These are phyloP conservation scores for Astrephomene gubernaculifera DNA, from an alignment of 139 green algal species.

Conservation along the genomic window DNA sequence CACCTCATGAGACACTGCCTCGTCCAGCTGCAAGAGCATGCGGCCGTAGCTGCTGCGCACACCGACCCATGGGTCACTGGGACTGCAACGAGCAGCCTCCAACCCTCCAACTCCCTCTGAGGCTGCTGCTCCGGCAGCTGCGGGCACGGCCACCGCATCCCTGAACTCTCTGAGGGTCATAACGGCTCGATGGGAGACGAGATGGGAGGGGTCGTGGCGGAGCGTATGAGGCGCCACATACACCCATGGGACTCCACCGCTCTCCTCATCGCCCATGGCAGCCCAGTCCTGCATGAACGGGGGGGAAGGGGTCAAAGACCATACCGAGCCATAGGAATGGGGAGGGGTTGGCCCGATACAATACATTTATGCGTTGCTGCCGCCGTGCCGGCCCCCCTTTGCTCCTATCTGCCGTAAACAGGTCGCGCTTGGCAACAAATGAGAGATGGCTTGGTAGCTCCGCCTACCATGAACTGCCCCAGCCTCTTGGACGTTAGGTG, in stretches of 20 bases:
- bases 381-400: too few relatives aligned
- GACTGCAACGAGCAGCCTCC: not conserved
- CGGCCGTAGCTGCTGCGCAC: slow-evolving; percentile 41
- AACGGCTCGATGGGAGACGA: slow-evolving; percentile 73
- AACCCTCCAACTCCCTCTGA: too few relatives aligned
- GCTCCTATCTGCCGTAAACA: too few relatives aligned
- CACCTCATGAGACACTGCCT: slow-evolving; percentile 52
- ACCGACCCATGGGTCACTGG: not conserved
- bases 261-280: slow-evolving; percentile 40
- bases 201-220: slow-evolving; percentile 86
- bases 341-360: too few relatives aligned
- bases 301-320: too few relatives aligned
- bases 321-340: too few relatives aligned
- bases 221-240: slow-evolving; percentile 45
- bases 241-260: slow-evolving; percentile 50
- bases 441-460: too few relatives aligned
- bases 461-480: slow-evolving; percentile 78
- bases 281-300: slow-evolving; percentile 69
- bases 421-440: too few relatives aligned
- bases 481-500: slow-evolving; percentile 92
- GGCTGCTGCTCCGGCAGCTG: not conserved
- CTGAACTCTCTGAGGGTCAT: slow-evolving; percentile 27
- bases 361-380: too few relatives aligned
- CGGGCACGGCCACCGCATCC: slow-evolving; percentile 28
- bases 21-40: slow-evolving; percentile 62